Base-by-base conservation (phyloP, 2,329 filamentous ascomycete genomes). In the Dryadomyces sulphureus region DNA sequence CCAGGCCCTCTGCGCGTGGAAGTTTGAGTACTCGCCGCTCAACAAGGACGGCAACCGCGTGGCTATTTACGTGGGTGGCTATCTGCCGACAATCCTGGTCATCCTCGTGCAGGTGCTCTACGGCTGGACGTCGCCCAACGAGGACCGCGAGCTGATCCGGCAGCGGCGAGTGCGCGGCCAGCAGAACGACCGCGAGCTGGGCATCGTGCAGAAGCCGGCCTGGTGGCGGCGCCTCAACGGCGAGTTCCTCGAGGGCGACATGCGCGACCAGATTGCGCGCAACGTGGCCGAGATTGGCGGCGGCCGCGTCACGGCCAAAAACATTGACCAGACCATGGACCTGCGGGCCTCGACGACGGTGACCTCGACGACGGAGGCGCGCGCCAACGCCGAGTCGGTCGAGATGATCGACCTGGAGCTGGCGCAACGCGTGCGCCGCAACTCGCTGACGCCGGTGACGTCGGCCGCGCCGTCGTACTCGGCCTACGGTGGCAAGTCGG, bases 121-220 rank as follows among this genome's bases (percentile, higher is more conserved):
- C 35, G 83, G 81, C 12, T 77, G 73, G 54, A 51, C 71, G n/a
- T 72, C 75, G 25, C 71, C 75, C 19, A 88, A 88, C 53, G 82
- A 88, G 60, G 83, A 88, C 56, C 69, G 68, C 47, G 68, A 78
- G 45, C 68, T 87, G n/a, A 72, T 82, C 30, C 65, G 70, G 25
- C 78, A 83, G 59, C 71, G 82, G 43, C 69, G 73, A 4, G 60
- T 66, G 30, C 72, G 79, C 8, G 77, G 75, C 7, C 63, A 65
- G 4, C 60, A 65, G 21, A 60, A 72, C 17, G 77, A 85, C 56
- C 67, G 65, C 6, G 76, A 81, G 45, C 68, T 85, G 9, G 78
- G 79, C 44, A 61, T 80, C 45, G 64, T 70, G 9, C 64, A 67
- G 45, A 79, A 77, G 56, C 81, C 81, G 0, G 68, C 69, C 6